Base-by-base conservation (phyloP, 495 filamentous ascomycete species). In the Beverwykella pulmonaria region DNA sequence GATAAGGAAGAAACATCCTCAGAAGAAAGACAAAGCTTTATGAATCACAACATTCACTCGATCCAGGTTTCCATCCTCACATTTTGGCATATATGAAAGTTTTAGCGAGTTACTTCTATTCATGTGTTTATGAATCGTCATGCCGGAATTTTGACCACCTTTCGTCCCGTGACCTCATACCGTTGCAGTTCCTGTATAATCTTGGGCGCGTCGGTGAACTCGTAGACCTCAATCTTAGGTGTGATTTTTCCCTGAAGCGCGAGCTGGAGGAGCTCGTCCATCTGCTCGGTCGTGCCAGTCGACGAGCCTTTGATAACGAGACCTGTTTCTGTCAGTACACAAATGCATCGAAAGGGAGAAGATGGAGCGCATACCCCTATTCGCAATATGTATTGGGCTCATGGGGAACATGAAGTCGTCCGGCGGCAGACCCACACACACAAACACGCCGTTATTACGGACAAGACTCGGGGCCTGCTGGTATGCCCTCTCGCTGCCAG, bases 141-240 rank as follows among this genome's bases (percentile, higher is more conserved):
- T 15, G 50, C 17, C 26, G 68, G 68, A 12, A 59, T 50, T 26
- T 44, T 61, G 9, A 70, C 68, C 12, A 70, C 68, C 34, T 65
- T 67, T 20, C 68, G 44, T 6, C 68, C 68, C 22, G 56, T 61
- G 30, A 70, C 68, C 36, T 70, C 68, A 23, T 70, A 70, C 36
- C 63, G 55, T 41, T 59, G 56, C 29, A 70, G 34, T 58, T 67
- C 58, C 29, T 66, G 34, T 9, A 70, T 65, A 26, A 70, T 67
- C 49, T 70, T 62, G 8, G 55, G 56, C 29, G 58, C 54, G 10
- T 70, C 62, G 10, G 17, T 15, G 53, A 70, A 70, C 8, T 66
- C 62, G 58, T 66, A 70, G 7, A 70, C 68, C 19, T 70, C 68
- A 34, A 70, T 70, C 62, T 67, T 67, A 0, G 68, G 68, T 22